Conservation (phyloP, 371 early-diverging fungal genomes). For the Thermomucor indicae-seudaticae region DNA sequence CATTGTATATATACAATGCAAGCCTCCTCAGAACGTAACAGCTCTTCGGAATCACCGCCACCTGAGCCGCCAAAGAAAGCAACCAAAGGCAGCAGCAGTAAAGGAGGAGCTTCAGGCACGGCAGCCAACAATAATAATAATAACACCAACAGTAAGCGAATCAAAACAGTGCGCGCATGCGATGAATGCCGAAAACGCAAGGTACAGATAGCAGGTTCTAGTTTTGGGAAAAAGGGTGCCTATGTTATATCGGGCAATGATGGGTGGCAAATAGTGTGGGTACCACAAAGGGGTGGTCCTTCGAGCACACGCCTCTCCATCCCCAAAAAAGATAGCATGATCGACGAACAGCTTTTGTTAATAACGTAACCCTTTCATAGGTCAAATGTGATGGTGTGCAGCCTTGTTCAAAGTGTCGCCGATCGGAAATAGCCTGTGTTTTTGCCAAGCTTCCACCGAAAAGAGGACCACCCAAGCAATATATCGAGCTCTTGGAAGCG, state of each 20-base stretch:
- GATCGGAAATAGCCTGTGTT: constrained; percentile 33
- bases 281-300: constrained; percentile 2
- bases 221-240: too few species aligned
- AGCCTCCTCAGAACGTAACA: constrained; percentile 2
- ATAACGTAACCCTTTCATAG: too few species aligned
- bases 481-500: constrained; percentile 43
- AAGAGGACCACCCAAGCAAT: constrained; percentile 44
- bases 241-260: too few species aligned
- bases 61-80: neutral
- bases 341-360: too few species aligned
- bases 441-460: constrained; percentile 43
- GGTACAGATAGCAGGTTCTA: too few species aligned
- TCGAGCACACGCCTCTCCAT: too few species aligned
- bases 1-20: neutral
- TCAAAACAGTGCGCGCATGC: constrained; percentile 43
- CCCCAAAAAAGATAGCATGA: too few species aligned
- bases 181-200: constrained; percentile 52
- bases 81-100: constrained; percentile 1
- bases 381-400: constrained; percentile 51
- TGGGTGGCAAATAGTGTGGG: too few species aligned
- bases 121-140: neutral
- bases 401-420: constrained; percentile 40
- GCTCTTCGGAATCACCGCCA: constrained; percentile 9
- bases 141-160: constrained; percentile 23
- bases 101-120: too few species aligned